Percentiles rank a stretch among this genome's conserved stretches.
Conservation (phyloP, 345 rosid species). For the Camelina sativa region DNA sequence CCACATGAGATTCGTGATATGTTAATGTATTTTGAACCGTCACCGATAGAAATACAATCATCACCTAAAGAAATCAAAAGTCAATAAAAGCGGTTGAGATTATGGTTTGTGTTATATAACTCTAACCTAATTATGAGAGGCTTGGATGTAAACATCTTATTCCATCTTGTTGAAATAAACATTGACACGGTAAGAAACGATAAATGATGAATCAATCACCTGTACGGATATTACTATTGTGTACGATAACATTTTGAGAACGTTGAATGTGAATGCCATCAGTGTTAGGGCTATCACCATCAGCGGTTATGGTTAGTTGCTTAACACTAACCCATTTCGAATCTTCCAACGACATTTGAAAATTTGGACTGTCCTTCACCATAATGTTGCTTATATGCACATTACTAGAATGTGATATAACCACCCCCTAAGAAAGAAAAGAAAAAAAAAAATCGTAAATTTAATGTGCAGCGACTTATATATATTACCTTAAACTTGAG, state of each 20-base stretch:
- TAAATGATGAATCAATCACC: slow-evolving; percentile 32
- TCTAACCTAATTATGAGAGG: neutral
- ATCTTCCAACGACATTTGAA: slow-evolving; percentile 50
- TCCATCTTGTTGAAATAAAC: neutral
- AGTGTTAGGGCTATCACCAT: slow-evolving; percentile 57
- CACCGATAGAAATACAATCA: slow-evolving; percentile 61
- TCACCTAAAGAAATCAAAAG: slow-evolving; percentile 46
- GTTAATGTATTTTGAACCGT: slow-evolving; percentile 44
- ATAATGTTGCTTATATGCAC: slow-evolving; percentile 44
- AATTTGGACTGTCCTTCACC: slow-evolving; percentile 54
- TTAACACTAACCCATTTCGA: slow-evolving; percentile 35
- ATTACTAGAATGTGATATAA: slow-evolving; percentile 44
- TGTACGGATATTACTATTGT: slow-evolving; percentile 42
- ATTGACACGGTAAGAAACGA: too few relatives aligned
- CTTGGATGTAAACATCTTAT: neutral
- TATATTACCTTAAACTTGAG: neutral
- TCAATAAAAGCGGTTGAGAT: neutral
- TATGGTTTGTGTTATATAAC: neutral
- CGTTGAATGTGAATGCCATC: slow-evolving; percentile 64
- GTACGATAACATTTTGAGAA: slow-evolving; percentile 36
- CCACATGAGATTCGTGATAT: slow-evolving; percentile 50
- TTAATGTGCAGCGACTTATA: neutral
- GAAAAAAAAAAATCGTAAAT: neutral
- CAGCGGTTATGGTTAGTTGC: slow-evolving; percentile 48
- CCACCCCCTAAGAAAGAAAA: slow-evolving; percentile 38